Evolutionary conservation across 1,284 basidiomycete genomes (phyloP), one percentile per base, ranked within the genome.

Genomic region (Moniliella sp.): DNA sequence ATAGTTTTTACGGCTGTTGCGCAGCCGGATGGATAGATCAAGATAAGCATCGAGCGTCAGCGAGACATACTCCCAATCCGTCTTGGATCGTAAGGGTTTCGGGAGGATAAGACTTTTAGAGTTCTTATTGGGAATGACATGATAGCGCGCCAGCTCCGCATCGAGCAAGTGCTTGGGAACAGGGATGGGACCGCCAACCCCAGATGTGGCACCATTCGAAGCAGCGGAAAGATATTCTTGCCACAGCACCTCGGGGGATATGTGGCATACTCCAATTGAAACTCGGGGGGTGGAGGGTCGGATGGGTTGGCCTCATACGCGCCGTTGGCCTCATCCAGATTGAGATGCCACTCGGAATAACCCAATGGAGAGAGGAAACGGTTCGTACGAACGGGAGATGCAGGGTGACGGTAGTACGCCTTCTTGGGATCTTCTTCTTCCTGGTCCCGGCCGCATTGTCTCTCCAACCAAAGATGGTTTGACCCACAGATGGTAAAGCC

Each of bases 271-370:
- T 56, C 54, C 4, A 59, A 35, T 4, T 44, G 36, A 31, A 43
- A 59, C 12, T 42, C 33, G 21, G 21, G 8, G 7, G 21, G n/a
- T 7, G 8, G 8, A 52, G 16, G 8, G 18, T 21, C 15, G 14
- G n/a, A 25, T 28, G 16, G 16, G n/a, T 29, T 21, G 30, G 9
- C 18, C 9, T 49, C 42, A 13, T 66, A 58, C 26, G 56, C 64
- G 46, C 69, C 64, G 54, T 71, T 69, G 13, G 69, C 68, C 31
- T 63, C 55, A 25, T 69, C 70, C 14, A 83, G 62, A 36, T 72
- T 65, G 3, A 79, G 75, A 31, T 83, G 65, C 63, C 75, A 84
- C 69, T 82, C 78, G 32, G 75, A 73, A 65, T 75, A 83, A 32
- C 78, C 78, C 23, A 81, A 64, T n/a, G 75, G 72, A 14, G 72